phyloP scores from a whole-genome alignment of 2,329 filamentous ascomycete genomes.

The Scolecobasidium constrictum region DNA sequence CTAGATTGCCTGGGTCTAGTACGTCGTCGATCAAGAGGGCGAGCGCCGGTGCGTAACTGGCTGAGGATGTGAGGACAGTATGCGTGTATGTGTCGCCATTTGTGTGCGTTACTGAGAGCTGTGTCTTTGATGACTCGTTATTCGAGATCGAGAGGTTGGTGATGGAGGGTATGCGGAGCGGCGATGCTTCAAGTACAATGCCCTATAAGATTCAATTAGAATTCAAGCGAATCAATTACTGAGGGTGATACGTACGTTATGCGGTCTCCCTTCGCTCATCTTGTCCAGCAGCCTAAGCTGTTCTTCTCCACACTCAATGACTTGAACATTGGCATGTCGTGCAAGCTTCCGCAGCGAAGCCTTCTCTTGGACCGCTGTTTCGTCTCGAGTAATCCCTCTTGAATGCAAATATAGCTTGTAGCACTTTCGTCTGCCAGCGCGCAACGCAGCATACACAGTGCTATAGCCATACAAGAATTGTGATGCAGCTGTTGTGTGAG shows the following conservation, averaged over 20 bases:
- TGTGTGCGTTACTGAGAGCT: no score
- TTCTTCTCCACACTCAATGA: slow-evolving; percentile 48
- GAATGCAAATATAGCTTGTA: slow-evolving; percentile 68
- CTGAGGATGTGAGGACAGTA: slow-evolving; percentile 42
- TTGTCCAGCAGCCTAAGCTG: slow-evolving; percentile 67
- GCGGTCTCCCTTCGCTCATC: slow-evolving; percentile 70
- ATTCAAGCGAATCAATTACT: no score
- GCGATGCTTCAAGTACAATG: slow-evolving; percentile 75
- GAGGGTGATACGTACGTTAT: slow-evolving; percentile 46
- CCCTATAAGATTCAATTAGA: slow-evolving; percentile 36
- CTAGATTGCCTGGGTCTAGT: slow-evolving; percentile 80
- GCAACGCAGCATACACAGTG: slow-evolving; percentile 69
- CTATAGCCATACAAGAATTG: slow-evolving; percentile 84
- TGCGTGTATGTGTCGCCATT: no score
- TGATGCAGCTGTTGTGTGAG: slow-evolving; percentile 75
- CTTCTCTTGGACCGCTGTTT: slow-evolving; percentile 4
- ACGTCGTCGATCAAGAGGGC: slow-evolving; percentile 56
- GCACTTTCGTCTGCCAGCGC: slow-evolving; percentile 55
- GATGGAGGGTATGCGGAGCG: slow-evolving; percentile 61
- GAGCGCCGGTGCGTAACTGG: slow-evolving; percentile 23
- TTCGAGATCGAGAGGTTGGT: no score
- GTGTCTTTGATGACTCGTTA: no score
- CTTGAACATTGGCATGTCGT: slow-evolving; percentile 34
- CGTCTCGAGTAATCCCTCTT: slow-evolving; percentile 14
- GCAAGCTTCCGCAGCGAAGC: slow-evolving; percentile 15